These are phyloP conservation scores for Nakazawaea ambrosiae DNA, from an alignment of 805 yeast genomes.

Conservation along the genomic window DNA sequence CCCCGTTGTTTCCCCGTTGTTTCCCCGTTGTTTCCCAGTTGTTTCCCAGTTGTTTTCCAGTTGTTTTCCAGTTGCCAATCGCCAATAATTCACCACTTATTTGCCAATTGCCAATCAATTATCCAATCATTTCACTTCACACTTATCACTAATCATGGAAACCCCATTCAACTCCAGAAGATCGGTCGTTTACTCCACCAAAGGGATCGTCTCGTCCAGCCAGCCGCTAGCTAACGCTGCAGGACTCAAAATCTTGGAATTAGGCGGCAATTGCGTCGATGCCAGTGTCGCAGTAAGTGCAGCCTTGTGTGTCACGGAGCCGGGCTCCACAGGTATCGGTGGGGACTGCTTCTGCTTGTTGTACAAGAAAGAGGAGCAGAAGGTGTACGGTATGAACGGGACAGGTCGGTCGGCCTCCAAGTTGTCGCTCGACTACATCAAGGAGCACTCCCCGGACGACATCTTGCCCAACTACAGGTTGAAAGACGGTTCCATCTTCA, in stretches of 20 bases:
- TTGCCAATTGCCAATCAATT: too few relatives aligned
- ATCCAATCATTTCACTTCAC: too few relatives aligned
- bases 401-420: slow-evolving; percentile 61
- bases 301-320: slow-evolving; percentile 48
- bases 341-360: slow-evolving; percentile 64
- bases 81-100: too few relatives aligned
- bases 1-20: too few relatives aligned
- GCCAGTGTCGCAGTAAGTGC: slow-evolving; percentile 58
- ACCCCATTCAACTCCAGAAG: slow-evolving; percentile 46
- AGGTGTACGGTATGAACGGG: slow-evolving; percentile 66
- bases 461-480: slow-evolving; percentile 39
- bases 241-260: slow-evolving; percentile 54
- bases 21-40: too few relatives aligned
- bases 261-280: slow-evolving; percentile 71
- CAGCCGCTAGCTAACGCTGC: slow-evolving; percentile 77
- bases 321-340: slow-evolving; percentile 57
- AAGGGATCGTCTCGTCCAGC: slow-evolving; percentile 68
- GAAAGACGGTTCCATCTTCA: slow-evolving; percentile 43
- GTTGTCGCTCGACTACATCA: slow-evolving; percentile 40
- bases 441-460: slow-evolving; percentile 31
- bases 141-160: slow-evolving; percentile 2
- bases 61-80: too few relatives aligned
- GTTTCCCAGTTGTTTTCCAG: too few relatives aligned
- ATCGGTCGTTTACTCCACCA: slow-evolving; percentile 65
- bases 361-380: slow-evolving; percentile 40